Evolutionary conservation across 768 basidiomycete species (phyloP), one percentile per base, ranked within the genome.

Genomic region (Amanita brunnescens): DNA sequence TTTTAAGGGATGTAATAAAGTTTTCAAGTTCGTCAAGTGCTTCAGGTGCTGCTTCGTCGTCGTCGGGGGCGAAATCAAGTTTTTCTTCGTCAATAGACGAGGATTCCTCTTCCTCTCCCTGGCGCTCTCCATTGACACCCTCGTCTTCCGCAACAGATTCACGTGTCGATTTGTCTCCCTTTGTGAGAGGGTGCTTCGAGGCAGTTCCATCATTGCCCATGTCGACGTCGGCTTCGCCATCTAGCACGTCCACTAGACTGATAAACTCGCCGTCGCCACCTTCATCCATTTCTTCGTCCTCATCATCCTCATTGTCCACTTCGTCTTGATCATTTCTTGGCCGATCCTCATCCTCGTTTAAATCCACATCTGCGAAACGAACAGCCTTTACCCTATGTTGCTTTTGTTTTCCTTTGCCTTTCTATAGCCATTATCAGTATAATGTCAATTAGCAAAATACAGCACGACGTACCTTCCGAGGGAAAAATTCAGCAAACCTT

Each of bases 1-100:
- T 64, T 53, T 84, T 81, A 43, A 95, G 78, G 13, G 66, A 73
- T 0, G 83, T 77, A 41, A 96, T 80, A 58, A 91, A 90, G 13
- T 67, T 70, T 52, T 84, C 80, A 2, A 97, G 79, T 34, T 80
- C 77, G 18, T 81, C 80, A 7, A 92, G 72, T 0, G 83, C 83
- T 55, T 73, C 71, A n/a, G 72, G 74, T 14, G 73, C 72, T 1
- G 72, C 75, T 12, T 77, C 75, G 21, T 76, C 72, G 20, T 80
- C 83, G 2, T 71, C 74, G 5, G 71, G 72, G 2, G 72, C 69
- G 30, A 71, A 70, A 30, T 69, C 71, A 18, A 68, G 65, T 32
- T 74, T 68, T n/a, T 71, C 71, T 26, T 76, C 76, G 20, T 76
- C 75, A 2, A 74, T 71, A 0, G 70, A 70, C 0, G 67, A 66